Percentiles rank a stretch among this genome's conserved stretches.
Conservation (phyloP, 805 yeast genomes). For the Myxozyma monticola region DNA sequence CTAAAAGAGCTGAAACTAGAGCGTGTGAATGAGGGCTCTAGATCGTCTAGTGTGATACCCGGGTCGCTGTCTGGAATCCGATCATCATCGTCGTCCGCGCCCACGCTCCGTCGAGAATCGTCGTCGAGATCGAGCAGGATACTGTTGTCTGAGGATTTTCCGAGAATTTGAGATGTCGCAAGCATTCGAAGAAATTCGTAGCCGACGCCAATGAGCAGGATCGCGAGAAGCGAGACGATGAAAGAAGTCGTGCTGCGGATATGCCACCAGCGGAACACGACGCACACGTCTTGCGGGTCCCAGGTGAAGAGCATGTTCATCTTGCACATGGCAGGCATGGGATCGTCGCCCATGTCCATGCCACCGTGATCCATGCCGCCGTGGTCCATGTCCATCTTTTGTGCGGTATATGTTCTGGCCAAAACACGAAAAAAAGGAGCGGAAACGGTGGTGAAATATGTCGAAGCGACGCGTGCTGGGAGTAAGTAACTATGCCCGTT, state of each 20-base stretch:
- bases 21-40: too few relatives aligned
- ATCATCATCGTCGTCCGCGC: background rate
- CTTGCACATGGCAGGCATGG: conserved; percentile 10
- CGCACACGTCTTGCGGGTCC: conserved; percentile 71
- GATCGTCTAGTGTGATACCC: background rate
- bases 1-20: too few relatives aligned
- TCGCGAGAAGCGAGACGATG: conserved; percentile 50
- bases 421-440: too few relatives aligned
- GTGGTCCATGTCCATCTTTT: too few relatives aligned
- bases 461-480: too few relatives aligned
- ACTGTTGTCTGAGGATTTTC: too few relatives aligned
- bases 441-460: too few relatives aligned
- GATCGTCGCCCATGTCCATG: background rate
- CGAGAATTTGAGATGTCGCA: too few relatives aligned
- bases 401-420: too few relatives aligned
- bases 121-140: too few relatives aligned
- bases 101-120: too few relatives aligned
- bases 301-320: conserved; percentile 68
- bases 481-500: too few relatives aligned
- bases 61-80: background rate
- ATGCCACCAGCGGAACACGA: conserved; percentile 80
- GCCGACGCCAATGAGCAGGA: conserved; percentile 52
- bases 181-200: conserved; percentile 62
- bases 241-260: conserved; percentile 54
- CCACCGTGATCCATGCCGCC: background rate